These are phyloP conservation scores for Durio zibethinus DNA, from an alignment of 345 rosid species.

Conservation along the genomic window DNA sequence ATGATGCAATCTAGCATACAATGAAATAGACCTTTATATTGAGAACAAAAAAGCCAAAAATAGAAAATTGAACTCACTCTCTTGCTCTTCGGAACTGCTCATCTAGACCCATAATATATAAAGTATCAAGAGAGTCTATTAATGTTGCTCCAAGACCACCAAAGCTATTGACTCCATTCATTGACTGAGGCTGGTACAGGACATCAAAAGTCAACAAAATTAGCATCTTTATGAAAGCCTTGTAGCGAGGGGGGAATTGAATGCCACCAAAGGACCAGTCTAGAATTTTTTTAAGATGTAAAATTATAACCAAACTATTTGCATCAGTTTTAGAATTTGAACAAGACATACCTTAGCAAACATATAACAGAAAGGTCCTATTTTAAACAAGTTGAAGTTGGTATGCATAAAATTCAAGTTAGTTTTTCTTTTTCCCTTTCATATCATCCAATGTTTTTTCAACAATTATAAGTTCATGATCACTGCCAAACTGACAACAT, in stretches of 20 bases:
- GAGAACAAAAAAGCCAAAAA: neutral
- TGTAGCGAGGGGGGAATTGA: neutral
- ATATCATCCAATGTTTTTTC: neutral
- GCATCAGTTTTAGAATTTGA: neutral
- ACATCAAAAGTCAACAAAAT: neutral
- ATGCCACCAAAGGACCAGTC: neutral
- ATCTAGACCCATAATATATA: slow-evolving; percentile 86
- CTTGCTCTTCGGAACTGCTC: slow-evolving; percentile 85
- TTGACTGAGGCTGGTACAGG: slow-evolving; percentile 65
- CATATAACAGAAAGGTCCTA: neutral
- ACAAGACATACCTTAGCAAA: neutral
- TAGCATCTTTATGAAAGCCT: neutral
- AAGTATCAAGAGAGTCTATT: slow-evolving; percentile 78
- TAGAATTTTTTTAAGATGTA: neutral
- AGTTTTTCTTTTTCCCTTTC: neutral
- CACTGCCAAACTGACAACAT: neutral
- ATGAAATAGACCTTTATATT: neutral
- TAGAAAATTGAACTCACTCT: slow-evolving; percentile 60
- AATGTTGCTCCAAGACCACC: slow-evolving; percentile 99
- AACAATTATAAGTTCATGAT: neutral
- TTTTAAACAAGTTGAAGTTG: neutral
- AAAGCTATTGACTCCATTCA: slow-evolving; percentile 85
- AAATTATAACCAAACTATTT: neutral
- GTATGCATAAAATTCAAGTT: neutral
- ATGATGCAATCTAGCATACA: neutral